Base-by-base conservation (phyloP, 306 rosid species). In the Prunus mira region DNA sequence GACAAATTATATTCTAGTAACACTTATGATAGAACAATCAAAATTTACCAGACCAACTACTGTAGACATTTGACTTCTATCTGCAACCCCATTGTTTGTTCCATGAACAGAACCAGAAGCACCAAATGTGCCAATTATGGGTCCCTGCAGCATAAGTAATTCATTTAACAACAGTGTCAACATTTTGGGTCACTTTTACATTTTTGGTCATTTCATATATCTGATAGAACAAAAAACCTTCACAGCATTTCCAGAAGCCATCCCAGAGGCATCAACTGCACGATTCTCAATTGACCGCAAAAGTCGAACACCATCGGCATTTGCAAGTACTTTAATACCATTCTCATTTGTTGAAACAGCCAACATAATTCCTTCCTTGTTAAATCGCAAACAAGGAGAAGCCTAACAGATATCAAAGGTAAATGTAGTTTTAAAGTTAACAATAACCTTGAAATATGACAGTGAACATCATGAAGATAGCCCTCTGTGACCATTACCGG, bases 271-370 rank as follows among this genome's bases (percentile, higher is more conserved):
- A 77, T 41, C 60, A 41, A 18, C 13, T 2, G 55, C 55, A 65
- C 25, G 34, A 67, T 30, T 65, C 60, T 72, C 82, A 73, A 41
- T 12, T n/a, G 71, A 20, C 25, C 27, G n/a, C 51, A 74, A 4
- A 46, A 61, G 55, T 43, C 18, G 41, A 17, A 74, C 25, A 24
- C 71, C 27, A 13, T 50, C 75, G 15, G 46, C 49, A 80, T 80
- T 62, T 57, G 75, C 88, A 41, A 88, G 82, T 63, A 88, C 80
- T 81, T 86, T 84, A 18, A 88, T 68, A 62, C 79, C 82, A 58
- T 82, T 77, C n/a, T 79, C 86, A 12, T 51, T 72, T 32, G 92
- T 81, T 60, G 86, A 32, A 71, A 84, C 86, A 77, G 92, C 92
- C 62, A 88, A 54, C 76, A 86, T 63, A 18, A 55, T 75, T 43